Base-by-base conservation (phyloP, 75 land plant species). In the Cupressus sempervirens region DNA sequence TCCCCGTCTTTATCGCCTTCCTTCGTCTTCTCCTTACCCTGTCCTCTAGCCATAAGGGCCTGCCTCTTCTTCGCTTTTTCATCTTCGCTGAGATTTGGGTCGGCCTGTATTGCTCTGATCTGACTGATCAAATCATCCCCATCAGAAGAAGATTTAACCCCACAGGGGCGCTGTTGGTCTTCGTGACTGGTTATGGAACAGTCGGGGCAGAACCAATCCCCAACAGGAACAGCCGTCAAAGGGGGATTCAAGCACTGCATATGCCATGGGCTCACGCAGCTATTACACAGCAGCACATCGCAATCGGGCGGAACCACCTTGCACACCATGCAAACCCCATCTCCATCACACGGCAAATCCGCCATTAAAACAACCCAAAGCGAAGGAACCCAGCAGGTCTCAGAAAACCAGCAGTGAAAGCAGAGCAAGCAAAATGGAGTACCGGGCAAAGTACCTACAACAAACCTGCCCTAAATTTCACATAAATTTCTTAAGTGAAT, bases 261-360 rank as follows among this genome's bases (percentile, higher is more conserved):
- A 87, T 96, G 98, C 98, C 98, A 96, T 1, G 94, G 94, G 15
- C 93, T 92, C 72, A 80, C 90, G 83, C 98, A 96, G 82, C 91
- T 90, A 65, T 65, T 85, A 90, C 98, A 96, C 40, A 90, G 86
- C 50, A 96, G 50, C 13, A 84, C 87, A 82, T 92, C 92, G 8
- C 43, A 11, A 46, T 92, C 97, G 10, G 92, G 87, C 43, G 94
- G 93, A 72, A 76, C 84, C 35, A 26, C 62, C 84, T 91, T 92
- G 90, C 99, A 97, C 23, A 88, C 82, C 95, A 95, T 93, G 85
- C 99, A 97, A 50, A 82, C 70, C 67, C 98, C 98, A 35, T 95
- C 97, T 5, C 89, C 91, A 88, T 95, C 93, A 87, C 95, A 93
- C 12, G 98, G 95, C 34, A 96, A 91, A 72, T 95, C 93, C 83